Conservation (phyloP, 176 grass and related monocot species). For the Musa troglodytarum region DNA sequence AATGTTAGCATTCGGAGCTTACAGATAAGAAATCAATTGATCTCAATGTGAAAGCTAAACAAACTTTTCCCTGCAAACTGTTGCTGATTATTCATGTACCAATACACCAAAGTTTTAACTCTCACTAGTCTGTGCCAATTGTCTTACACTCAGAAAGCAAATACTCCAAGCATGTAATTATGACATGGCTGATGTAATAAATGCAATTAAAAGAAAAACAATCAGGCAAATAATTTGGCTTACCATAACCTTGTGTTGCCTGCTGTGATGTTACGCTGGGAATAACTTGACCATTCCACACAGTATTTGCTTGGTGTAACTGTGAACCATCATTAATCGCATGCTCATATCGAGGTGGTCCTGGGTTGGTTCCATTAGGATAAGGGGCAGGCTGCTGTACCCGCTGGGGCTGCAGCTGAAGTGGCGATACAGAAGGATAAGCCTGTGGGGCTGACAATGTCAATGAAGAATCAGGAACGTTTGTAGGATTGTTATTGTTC, state of each 20-base stretch:
- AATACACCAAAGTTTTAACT: no score
- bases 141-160: no score
- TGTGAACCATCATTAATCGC: constrained; percentile 39
- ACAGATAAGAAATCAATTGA: neutral
- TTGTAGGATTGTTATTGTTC: constrained; percentile 36
- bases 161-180: no score
- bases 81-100: no score
- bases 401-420: constrained; percentile 33
- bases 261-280: constrained; percentile 28
- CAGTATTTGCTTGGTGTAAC: constrained; percentile 22
- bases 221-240: neutral
- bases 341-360: constrained; percentile 16
- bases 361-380: constrained; percentile 33
- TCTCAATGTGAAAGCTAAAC: neutral
- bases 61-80: no score
- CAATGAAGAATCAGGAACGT: constrained; percentile 28
- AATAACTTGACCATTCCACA: constrained; percentile 37
- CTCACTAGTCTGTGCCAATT: no score
- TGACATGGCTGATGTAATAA: neutral
- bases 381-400: constrained; percentile 33
- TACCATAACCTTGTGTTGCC: constrained; percentile 51
- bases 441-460: constrained; percentile 37
- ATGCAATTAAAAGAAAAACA: constrained; percentile 9
- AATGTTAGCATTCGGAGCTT: constrained; percentile 3
- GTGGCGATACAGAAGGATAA: constrained; percentile 18